Evolutionary conservation across 768 basidiomycete genomes (phyloP).

Genomic region (Crepidotus variabilis): DNA sequence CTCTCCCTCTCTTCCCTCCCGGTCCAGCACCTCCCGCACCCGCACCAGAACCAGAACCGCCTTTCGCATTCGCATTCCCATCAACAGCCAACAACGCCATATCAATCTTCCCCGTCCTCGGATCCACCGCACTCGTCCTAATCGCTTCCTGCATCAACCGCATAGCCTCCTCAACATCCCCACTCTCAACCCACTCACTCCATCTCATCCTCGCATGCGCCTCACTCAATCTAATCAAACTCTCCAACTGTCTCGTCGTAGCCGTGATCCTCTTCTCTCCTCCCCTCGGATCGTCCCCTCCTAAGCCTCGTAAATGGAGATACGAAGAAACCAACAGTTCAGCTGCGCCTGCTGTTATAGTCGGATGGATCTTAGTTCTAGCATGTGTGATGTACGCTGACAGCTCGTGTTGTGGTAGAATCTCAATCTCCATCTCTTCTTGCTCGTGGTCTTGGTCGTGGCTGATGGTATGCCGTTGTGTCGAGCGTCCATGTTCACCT

Average conservation of each 20-base stretch:
- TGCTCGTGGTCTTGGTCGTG: background rate
- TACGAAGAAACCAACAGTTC: slow-evolving; percentile 84
- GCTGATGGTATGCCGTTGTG: slow-evolving; percentile 40
- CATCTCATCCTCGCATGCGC: slow-evolving; percentile 97
- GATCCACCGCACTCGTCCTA: slow-evolving; percentile 92
- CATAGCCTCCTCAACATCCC: slow-evolving; percentile 87
- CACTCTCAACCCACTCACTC: slow-evolving; percentile 77
- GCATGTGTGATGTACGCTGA: slow-evolving; percentile 95
- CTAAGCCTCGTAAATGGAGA: slow-evolving; percentile 91
- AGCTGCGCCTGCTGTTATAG: slow-evolving; percentile 81
- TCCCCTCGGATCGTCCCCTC: slow-evolving; percentile 73
- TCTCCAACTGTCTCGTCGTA: slow-evolving; percentile 95
- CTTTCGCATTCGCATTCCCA: too few species aligned
- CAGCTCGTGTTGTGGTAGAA: slow-evolving; percentile 82
- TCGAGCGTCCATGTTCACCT: background rate
- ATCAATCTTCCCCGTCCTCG: slow-evolving; percentile 95
- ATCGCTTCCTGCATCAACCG: slow-evolving; percentile 97
- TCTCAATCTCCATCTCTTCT: background rate
- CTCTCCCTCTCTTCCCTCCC: slow-evolving; percentile 79
- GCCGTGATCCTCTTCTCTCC: slow-evolving; percentile 96
- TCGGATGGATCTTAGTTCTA: slow-evolving; percentile 78
- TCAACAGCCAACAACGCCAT: slow-evolving; percentile 68
- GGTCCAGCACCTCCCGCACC: slow-evolving; percentile 81
- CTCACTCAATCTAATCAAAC: slow-evolving; percentile 94
- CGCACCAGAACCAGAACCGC: too few species aligned